Conservation (phyloP, 345 rosid genomes). For the Citrus australasica region DNA sequence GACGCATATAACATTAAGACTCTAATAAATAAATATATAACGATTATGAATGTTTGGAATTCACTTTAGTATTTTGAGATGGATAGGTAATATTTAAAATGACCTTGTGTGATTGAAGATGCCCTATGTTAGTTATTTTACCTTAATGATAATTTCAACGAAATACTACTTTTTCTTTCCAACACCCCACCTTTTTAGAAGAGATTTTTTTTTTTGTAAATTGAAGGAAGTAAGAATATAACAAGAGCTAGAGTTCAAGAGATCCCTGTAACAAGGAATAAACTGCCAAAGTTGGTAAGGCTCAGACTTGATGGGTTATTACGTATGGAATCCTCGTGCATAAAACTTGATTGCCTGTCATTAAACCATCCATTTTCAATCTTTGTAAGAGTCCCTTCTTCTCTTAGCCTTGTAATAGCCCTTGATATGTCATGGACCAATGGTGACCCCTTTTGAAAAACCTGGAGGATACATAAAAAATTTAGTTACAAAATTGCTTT, state of each 20-base stretch:
- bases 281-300: slow-evolving; percentile 22
- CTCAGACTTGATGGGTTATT: neutral
- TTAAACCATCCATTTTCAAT: neutral
- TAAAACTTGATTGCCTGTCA: neutral
- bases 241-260: slow-evolving; percentile 18
- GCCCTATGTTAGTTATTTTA: neutral
- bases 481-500: too few relatives aligned
- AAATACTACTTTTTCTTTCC: neutral
- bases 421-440: neutral
- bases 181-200: neutral
- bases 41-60: too few relatives aligned
- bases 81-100: too few relatives aligned
- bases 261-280: slow-evolving; percentile 27
- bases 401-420: neutral
- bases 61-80: too few relatives aligned
- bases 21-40: too few relatives aligned
- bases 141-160: neutral
- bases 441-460: neutral
- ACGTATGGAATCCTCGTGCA: neutral
- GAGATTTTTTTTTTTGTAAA: neutral
- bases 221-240: neutral
- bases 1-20: too few relatives aligned
- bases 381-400: neutral
- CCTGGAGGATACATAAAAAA: neutral
- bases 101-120: too few relatives aligned